Base-by-base conservation (phyloP, 345 rosid species). In the Rhizophora mangle region DNA sequence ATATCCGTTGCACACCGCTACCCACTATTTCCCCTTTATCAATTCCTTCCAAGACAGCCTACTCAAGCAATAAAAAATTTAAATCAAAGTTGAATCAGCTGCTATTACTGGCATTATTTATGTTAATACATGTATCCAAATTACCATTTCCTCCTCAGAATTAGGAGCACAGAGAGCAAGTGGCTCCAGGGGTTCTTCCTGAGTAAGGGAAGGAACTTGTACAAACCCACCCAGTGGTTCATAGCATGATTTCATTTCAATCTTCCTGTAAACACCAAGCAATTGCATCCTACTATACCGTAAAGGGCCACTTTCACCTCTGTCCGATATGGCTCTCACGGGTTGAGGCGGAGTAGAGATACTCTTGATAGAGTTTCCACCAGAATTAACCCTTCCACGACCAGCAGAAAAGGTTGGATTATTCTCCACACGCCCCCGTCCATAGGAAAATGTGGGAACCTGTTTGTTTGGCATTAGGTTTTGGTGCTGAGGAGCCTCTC, bases 71-170 rank as follows among this genome's bases (percentile, higher is more conserved):
- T 2, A 24, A 68, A 68, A 46, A 7, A 34, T 34, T 34, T 34
- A 5, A 31, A 31, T 31, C 32, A 31, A 53, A 63, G 73, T 70
- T 29, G 70, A 71, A 66, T 53, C 49, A 80, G 66, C 31, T 16
- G 22, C 72, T 68, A 54, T 59, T 43, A 63, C 60, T 21, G 54
- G 68, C 32, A 72, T 30, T 62, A 63, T 49, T 76, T 46, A 65
- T 67, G 54, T 74, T 6, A 47, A 72, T 19, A 61, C 9, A 63
- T 27, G 60, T 2, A n/a, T 30, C 47, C 49, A 54, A 64, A 60
- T 80, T 81, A 95, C 98, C 98, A 80, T 69, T 84, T 95, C 99
- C 54, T 95, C 97, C 51, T 92, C 97, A 36, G 85, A 30, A 85
- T 70, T 84, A 58, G 91, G 97, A 10, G 87, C 80, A 69, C 85